These are phyloP conservation scores for Boletales sp. DNA, from an alignment of 768 basidiomycete species.

Conservation along the genomic window DNA sequence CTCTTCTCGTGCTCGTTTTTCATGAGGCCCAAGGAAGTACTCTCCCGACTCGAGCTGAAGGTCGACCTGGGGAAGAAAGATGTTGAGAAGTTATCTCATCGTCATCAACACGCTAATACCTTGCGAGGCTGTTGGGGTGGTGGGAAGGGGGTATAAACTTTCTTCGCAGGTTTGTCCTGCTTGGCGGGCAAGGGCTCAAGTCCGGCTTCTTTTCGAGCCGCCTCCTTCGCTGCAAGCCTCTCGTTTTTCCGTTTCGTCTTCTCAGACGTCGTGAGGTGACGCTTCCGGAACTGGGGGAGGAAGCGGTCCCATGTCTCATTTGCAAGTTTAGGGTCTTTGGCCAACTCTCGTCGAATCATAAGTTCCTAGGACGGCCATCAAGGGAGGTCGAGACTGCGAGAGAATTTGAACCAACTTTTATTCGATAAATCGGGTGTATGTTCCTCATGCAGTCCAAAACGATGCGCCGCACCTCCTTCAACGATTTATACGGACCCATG, in stretches of 20 bases:
- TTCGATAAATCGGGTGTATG: slow-evolving; percentile 97
- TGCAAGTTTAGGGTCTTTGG: slow-evolving; percentile 95
- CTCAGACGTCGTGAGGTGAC: slow-evolving; percentile 89
- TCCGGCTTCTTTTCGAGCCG: slow-evolving; percentile 65
- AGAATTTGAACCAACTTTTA: slow-evolving; percentile 59
- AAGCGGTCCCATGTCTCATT: slow-evolving; percentile 96
- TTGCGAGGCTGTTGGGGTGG: slow-evolving; percentile 92
- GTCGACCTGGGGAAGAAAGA: slow-evolving; percentile 57
- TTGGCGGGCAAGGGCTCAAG: slow-evolving; percentile 38
- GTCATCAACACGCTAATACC: slow-evolving; percentile 38
- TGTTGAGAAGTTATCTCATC: slow-evolving; percentile 4
- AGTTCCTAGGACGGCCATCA: slow-evolving; percentile 60
- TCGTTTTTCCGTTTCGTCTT: slow-evolving; percentile 92
- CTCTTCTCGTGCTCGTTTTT: slow-evolving; percentile 77
- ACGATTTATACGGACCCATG: slow-evolving; percentile 92
- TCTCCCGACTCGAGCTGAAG: slow-evolving; percentile 94
- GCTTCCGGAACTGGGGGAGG: slow-evolving; percentile 91
- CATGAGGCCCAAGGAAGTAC: slow-evolving; percentile 91
- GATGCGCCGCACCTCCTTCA: slow-evolving; percentile 95
- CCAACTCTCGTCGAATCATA: slow-evolving; percentile 96
- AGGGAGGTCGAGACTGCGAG: background rate
- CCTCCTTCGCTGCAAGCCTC: slow-evolving; percentile 52
- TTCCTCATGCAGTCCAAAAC: slow-evolving; percentile 99
- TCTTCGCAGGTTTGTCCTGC: slow-evolving; percentile 66
- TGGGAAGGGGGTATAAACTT: slow-evolving; percentile 98